These are phyloP conservation scores for Escovopsis sp. DNA, from an alignment of 2,329 filamentous ascomycete species.

Conservation along the genomic window DNA sequence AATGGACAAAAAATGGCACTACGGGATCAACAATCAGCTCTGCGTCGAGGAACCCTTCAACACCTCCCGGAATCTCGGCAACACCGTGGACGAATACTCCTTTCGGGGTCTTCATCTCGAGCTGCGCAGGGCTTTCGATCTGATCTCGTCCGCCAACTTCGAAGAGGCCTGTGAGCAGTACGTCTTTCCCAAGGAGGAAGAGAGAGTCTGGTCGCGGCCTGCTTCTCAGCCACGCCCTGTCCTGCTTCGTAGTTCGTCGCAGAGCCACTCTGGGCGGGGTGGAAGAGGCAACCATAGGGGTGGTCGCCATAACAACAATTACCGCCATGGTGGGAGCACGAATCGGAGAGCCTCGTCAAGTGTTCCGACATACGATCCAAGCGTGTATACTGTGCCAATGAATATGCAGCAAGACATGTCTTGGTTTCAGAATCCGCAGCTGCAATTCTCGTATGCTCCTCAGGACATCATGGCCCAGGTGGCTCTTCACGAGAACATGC, in stretches of 20 bases:
- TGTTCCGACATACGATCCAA: slow-evolving; percentile 34
- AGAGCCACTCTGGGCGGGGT: slow-evolving; percentile 36
- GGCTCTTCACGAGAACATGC: slow-evolving; percentile 23
- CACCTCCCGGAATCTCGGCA: slow-evolving; percentile 72
- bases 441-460: slow-evolving; percentile 26
- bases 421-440: slow-evolving; percentile 32
- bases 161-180: slow-evolving; percentile 78
- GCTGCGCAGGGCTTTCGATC: slow-evolving; percentile 72
- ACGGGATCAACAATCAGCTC: slow-evolving; percentile 64
- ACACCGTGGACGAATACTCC: slow-evolving; percentile 90
- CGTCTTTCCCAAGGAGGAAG: slow-evolving; percentile 74
- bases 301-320: slow-evolving; percentile 30
- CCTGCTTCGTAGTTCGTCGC: slow-evolving; percentile 46
- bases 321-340: slow-evolving; percentile 21
- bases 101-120: slow-evolving; percentile 86
- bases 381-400: slow-evolving; percentile 30
- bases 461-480: slow-evolving; percentile 28
- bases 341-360: slow-evolving; percentile 39
- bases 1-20: slow-evolving; percentile 77
- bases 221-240: slow-evolving; percentile 37
- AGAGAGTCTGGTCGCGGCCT: slow-evolving; percentile 44
- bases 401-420: slow-evolving; percentile 31
- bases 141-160: slow-evolving; percentile 65
- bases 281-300: slow-evolving; percentile 35
- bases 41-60: slow-evolving; percentile 98